These are phyloP conservation scores for Nicotiana paniculata DNA, from an alignment of 257 asterid genomes.

Conservation along the genomic window DNA sequence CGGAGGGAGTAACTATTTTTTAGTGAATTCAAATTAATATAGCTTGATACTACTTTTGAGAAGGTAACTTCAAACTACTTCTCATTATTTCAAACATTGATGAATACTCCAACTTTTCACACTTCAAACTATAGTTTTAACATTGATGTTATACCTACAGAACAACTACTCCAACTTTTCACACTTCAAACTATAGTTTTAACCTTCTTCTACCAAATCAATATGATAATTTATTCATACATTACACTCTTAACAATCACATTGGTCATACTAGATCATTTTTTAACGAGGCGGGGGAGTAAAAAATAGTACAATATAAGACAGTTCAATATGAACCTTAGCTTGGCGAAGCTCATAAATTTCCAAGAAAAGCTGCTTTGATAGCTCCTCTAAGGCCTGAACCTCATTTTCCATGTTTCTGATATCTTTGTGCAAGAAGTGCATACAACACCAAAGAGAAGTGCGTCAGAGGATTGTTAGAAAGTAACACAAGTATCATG, in stretches of 20 bases:
- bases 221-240: neutral
- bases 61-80: neutral
- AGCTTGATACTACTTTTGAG: neutral
- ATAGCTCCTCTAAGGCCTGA: constrained; percentile 89
- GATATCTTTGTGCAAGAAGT: constrained; percentile 47
- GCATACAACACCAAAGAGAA: constrained; percentile 3
- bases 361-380: constrained; percentile 87
- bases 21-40: neutral
- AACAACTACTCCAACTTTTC: neutral
- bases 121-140: too few relatives aligned
- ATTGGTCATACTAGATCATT: neutral
- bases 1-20: neutral
- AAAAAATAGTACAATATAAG: constrained; percentile 8
- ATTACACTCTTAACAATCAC: neutral
- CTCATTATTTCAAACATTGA: neutral
- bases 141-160: neutral
- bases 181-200: neutral
- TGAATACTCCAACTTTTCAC: neutral
- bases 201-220: neutral
- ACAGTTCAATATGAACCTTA: constrained; percentile 48
- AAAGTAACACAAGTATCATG: neutral
- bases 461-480: neutral
- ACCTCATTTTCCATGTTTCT: constrained; percentile 89
- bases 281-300: neutral
- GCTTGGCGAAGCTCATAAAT: constrained; percentile 99